Base-by-base conservation (phyloP, 2,329 filamentous ascomycete species). In the Penicillium sp. region DNA sequence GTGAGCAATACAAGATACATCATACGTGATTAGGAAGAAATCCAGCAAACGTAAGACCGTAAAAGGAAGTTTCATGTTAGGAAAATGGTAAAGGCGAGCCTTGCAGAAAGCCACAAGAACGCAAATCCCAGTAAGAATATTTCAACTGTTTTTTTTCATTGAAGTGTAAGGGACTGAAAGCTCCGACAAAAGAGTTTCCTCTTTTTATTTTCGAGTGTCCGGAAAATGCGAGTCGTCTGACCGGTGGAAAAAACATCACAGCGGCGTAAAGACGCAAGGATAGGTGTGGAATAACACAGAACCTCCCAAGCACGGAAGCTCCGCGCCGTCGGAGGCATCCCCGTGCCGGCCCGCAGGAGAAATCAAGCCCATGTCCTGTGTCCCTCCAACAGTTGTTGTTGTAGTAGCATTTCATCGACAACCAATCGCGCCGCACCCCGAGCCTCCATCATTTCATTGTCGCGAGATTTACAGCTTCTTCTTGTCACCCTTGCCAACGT, bases 401-500 rank as follows among this genome's bases (percentile, higher is more conserved):
- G 63, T 60, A 66, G 63, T 61, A 67, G 35, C 35, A 39, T 37
- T 69, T 62, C 63, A 67, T 67, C 62, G 60, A 66, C 62, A 59
- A 68, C 66, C 64, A 62, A 63, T 65, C 64, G 55, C 62, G 55
- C 61, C 64, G 58, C 64, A 65, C 66, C 67, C 67, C 65, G 60
- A 67, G 54, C 61, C 62, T 65, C 62, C 60, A 57, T 69, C 65
- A 66, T 66, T 67, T 61, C 65, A 64, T 66, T 57, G 43, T 64
- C 57, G 68, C 57, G 61, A 60, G 60, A 70, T 73, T 76, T 78
- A 78, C 70, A 75, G 69, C 76, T 78, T 78, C 76, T 78, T 78
- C 74, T 76, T 78, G 64, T 70, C 66, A 58, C 76, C 76, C 70
- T 78, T 78, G 72, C 75, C 73, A 65, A 79, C 77, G 63, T 79